Conservation (phyloP, 805 yeast genomes). For the Nakazawaea ambrosiae region DNA sequence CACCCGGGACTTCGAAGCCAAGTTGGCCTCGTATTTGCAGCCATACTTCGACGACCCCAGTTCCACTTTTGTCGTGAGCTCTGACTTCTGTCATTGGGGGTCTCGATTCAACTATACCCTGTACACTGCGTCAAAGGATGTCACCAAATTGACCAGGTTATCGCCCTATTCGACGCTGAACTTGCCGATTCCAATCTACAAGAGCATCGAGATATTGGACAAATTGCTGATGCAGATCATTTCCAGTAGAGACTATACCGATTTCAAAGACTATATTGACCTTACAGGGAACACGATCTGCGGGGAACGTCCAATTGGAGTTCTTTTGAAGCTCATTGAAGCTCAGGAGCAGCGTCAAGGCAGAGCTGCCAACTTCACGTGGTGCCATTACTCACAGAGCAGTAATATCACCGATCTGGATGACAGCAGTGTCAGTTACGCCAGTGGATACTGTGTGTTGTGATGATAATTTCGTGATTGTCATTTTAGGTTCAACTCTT, state of each 20-base stretch:
- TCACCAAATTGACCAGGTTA: conserved; percentile 13
- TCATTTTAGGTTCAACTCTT: background rate
- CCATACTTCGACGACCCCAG: conserved; percentile 47
- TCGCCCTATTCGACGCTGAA: background rate
- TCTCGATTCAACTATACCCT: conserved; percentile 51
- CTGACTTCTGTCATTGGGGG: conserved; percentile 98
- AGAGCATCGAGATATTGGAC: conserved; percentile 73
- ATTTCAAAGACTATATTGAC: conserved; percentile 63
- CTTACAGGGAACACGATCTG: conserved; percentile 85
- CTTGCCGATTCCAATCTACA: conserved; percentile 43
- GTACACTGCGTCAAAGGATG: conserved; percentile 34
- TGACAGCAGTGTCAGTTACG: conserved; percentile 90
- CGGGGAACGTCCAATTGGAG: conserved; percentile 77
- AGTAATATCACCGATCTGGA: conserved; percentile 33
- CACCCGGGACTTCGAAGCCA: conserved; percentile 33
- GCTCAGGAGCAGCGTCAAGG: conserved; percentile 16
- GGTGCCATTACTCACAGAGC: conserved; percentile 83
- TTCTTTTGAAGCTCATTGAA: conserved; percentile 53
- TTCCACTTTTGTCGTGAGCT: conserved; percentile 71
- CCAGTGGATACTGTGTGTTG: conserved; percentile 49
- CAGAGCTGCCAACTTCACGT: conserved; percentile 34
- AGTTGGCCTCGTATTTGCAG: conserved; percentile 39
- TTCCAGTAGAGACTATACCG: conserved; percentile 42
- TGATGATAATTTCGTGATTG: background rate
- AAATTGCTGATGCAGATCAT: conserved; percentile 59